Evolutionary conservation across 495 filamentous ascomycete species (phyloP).

Genomic region (Amorphotheca resinae): DNA sequence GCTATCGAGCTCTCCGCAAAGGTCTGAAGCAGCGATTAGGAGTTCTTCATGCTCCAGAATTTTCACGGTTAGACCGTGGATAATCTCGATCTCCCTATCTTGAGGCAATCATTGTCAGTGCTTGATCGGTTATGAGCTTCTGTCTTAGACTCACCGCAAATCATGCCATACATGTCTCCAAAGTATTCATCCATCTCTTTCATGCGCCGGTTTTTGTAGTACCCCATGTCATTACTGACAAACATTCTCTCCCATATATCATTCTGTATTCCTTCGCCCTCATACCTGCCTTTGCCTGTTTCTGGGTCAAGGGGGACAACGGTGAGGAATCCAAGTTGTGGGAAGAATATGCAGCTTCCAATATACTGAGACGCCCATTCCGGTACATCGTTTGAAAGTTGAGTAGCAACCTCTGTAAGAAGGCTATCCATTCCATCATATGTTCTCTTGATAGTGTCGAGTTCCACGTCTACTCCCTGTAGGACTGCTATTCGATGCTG

Average conservation of each 20-base stretch:
- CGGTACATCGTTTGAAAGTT: constrained; percentile 51
- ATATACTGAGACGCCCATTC: constrained; percentile 37
- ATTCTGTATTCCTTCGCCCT: constrained; percentile 41
- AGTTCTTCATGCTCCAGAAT: constrained; percentile 59
- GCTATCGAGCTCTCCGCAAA: constrained; percentile 84
- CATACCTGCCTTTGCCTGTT: constrained; percentile 51
- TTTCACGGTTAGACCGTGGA: constrained; percentile 61
- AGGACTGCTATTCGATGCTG: constrained; percentile 63
- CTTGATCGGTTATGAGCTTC: not conserved
- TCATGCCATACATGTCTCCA: constrained; percentile 74
- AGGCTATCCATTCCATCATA: constrained; percentile 69
- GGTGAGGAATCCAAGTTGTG: constrained; percentile 82
- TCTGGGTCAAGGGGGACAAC: constrained; percentile 52
- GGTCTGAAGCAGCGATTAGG: constrained; percentile 54
- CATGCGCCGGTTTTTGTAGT: constrained; percentile 86
- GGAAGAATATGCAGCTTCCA: constrained; percentile 68
- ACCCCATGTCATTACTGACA: constrained; percentile 54
- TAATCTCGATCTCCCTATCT: constrained; percentile 89
- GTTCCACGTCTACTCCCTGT: constrained; percentile 55
- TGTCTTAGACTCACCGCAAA: constrained; percentile 50
- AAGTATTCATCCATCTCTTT: constrained; percentile 66
- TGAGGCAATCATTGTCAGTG: constrained; percentile 14
- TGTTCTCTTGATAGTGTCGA: constrained; percentile 65
- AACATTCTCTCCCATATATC: constrained; percentile 72
- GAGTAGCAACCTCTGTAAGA: constrained; percentile 51